Evolutionary conservation across 768 basidiomycete genomes (phyloP).

Genomic region (Leccinum subtestaceum): DNA sequence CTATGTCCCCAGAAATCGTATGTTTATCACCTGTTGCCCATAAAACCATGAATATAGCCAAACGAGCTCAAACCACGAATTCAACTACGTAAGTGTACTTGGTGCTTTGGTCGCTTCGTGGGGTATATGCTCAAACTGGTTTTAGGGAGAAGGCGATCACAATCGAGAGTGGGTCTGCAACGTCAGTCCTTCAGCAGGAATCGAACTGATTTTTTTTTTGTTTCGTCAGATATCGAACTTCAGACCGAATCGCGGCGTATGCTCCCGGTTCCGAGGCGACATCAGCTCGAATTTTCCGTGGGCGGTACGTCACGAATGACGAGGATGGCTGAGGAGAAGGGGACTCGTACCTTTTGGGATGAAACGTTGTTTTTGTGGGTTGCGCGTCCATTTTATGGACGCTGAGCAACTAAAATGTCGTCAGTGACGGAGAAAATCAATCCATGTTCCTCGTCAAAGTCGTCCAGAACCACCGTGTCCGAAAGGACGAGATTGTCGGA

Average conservation of each 20-base stretch:
- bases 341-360: neutral
- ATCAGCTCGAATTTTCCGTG: neutral
- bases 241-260: neutral
- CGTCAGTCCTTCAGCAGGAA: neutral
- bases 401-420: neutral
- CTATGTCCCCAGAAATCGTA: neutral
- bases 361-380: neutral
- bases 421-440: neutral
- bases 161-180: neutral
- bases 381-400: neutral
- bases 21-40: neutral
- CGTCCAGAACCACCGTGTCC: neutral
- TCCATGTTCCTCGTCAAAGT: neutral
- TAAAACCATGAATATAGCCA: neutral
- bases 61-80: neutral
- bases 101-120: neutral
- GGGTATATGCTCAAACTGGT: neutral
- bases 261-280: neutral
- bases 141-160: slow-evolving; percentile 3
- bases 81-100: neutral
- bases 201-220: too few species aligned
- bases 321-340: neutral
- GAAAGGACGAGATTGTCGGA: neutral
- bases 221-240: slow-evolving; percentile 5
- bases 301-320: neutral